Conservation (phyloP, 257 asterid genomes). For the Salvia hispanica region DNA sequence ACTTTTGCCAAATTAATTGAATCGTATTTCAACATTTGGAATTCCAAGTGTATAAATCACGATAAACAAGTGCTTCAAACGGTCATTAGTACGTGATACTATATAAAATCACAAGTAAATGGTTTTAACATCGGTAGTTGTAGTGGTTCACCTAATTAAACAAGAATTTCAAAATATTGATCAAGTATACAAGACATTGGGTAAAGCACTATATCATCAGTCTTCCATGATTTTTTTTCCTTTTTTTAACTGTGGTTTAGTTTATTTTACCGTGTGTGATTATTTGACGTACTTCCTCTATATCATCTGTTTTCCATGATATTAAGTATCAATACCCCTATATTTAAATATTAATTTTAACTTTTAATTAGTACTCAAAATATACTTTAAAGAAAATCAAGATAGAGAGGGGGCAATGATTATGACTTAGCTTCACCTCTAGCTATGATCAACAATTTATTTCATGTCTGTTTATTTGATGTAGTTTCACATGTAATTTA, state of each 20-base stretch:
- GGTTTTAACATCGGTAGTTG: conserved; percentile 16
- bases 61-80: conserved; percentile 28
- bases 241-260: background rate
- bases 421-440: too few relatives aligned
- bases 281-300: too few relatives aligned
- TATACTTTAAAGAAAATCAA: too few relatives aligned
- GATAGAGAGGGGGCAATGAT: too few relatives aligned
- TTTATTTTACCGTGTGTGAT: background rate
- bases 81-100: conserved; percentile 28
- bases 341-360: too few relatives aligned
- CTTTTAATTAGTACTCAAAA: too few relatives aligned
- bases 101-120: background rate
- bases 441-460: too few relatives aligned
- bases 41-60: conserved; percentile 5
- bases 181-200: conserved; percentile 14
- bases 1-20: conserved; percentile 24
- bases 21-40: conserved; percentile 30
- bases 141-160: conserved; percentile 15
- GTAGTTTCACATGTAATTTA: too few relatives aligned
- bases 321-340: too few relatives aligned
- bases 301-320: too few relatives aligned
- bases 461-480: too few relatives aligned
- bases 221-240: too few relatives aligned
- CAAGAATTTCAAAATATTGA: conserved; percentile 23
- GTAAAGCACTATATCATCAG: background rate